A percentile compares a stretch with the other conserved stretches of the same genome.
These are phyloP conservation scores for Tremella fuciformis DNA, from an alignment of 768 basidiomycete genomes.

Conservation along the genomic window DNA sequence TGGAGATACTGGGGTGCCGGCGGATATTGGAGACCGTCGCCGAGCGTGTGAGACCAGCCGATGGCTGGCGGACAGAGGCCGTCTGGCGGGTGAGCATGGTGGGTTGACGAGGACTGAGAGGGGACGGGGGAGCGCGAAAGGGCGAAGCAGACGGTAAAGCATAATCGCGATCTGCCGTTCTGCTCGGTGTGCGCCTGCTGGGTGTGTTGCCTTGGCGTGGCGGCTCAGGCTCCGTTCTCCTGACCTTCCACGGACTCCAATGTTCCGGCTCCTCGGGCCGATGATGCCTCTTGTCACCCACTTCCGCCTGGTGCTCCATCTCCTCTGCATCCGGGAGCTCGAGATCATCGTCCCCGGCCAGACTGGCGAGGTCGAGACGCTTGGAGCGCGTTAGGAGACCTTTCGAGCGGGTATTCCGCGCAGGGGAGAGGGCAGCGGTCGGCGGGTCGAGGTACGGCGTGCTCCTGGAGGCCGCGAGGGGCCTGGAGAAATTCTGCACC, in stretches of 20 bases:
- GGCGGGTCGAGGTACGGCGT: conserved; percentile 37
- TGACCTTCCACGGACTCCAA: conserved; percentile 32
- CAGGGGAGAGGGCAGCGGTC: conserved; percentile 11
- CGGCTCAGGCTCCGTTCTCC: not conserved
- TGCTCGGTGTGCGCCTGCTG: not conserved
- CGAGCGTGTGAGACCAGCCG: conserved; percentile 29
- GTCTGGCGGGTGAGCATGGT: conserved; percentile 7
- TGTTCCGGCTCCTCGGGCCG: conserved; percentile 11
- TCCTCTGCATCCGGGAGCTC: not conserved
- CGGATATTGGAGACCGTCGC: conserved; percentile 33
- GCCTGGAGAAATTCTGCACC: conserved; percentile 29
- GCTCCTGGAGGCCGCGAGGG: conserved; percentile 16
- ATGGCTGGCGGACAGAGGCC: not conserved
- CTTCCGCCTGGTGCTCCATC: conserved; percentile 1
- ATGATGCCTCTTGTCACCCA: conserved; percentile 2
- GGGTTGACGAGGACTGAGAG: conserved; percentile 14
- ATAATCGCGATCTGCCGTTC: conserved; percentile 10
- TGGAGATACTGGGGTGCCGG: conserved; percentile 20
- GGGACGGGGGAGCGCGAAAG: conserved; percentile 35
- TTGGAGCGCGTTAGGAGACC: conserved; percentile 18
- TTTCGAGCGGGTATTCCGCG: not conserved
- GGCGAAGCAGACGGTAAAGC: conserved; percentile 34
- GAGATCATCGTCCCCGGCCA: conserved; percentile 12
- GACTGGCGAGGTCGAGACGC: conserved; percentile 12
- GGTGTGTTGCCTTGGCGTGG: not conserved